Evolutionary conservation across 225 moss, liverwort and hornwort species (phyloP).

Genomic region (Climacium dendroides): DNA sequence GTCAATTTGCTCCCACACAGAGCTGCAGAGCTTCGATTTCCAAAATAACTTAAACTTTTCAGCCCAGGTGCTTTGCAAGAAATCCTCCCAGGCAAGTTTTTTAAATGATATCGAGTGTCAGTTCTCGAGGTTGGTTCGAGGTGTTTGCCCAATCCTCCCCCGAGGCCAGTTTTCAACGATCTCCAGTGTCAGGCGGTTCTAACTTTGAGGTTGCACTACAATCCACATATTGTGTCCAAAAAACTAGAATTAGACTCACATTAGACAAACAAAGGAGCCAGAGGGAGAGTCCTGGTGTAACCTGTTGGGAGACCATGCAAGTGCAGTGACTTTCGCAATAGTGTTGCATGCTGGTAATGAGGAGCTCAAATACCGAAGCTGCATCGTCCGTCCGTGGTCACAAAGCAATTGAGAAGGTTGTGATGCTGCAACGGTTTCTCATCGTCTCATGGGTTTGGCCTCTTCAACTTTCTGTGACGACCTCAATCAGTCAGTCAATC

Average conservation of each 20-base stretch:
- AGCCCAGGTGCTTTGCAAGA: not conserved
- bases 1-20: no score
- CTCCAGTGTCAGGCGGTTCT: not conserved
- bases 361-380: constrained; percentile 64
- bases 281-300: not conserved
- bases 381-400: constrained; percentile 13
- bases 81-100: not conserved
- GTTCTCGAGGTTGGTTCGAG: no score
- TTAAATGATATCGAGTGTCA: not conserved
- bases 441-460: not conserved
- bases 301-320: constrained; percentile 94
- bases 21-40: not conserved
- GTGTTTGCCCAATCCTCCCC: not conserved
- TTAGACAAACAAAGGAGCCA: no score
- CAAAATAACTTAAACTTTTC: no score
- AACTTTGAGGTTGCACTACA: not conserved
- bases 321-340: constrained; percentile 82
- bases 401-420: no score
- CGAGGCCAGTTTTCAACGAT: no score
- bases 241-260: no score
- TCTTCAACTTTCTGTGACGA: not conserved
- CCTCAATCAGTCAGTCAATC: not conserved
- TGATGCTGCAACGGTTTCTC: not conserved
- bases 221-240: not conserved
- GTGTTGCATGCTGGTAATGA: constrained; percentile 48